Evolutionary conservation across 176 grass and related monocot species (phyloP), one percentile per base, ranked within the genome.

Genomic region (Melocanna baccifera): DNA sequence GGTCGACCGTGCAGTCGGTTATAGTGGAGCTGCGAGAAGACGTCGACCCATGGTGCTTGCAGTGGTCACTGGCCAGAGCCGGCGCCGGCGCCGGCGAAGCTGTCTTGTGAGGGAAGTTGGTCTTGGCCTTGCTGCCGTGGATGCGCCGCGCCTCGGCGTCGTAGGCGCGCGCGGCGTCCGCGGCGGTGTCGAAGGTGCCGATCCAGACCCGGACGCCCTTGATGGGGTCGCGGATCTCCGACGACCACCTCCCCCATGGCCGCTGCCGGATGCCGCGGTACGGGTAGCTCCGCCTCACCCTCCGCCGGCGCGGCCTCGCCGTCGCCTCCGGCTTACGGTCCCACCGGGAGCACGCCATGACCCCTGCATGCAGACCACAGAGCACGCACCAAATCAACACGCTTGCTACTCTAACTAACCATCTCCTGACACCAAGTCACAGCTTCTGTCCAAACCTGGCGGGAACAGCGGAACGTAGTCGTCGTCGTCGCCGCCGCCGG

Each of bases 131-230:
- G 25, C 2, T 0, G 11, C 82, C 71, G 14, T 84, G 71, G 61
- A 84, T 84, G 46, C 79, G 79, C n/a, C 50, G 15, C 16, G 79
- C 79, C 79, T 57, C 92, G 55, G 83, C 66, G 86, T 94, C 94
- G 94, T 97, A 97, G 43, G 94, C 94, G 29, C 83, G 86, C 0
- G 94, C 94, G 0, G 94, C 92, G 0, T 88, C 90, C 86, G 94
- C 92, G 1, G 90, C 86, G 53, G 68, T 91, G 64, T 90, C 88
- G 82, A 97, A 97, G 42, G 94, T 97, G 46, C 94, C 94, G 4
- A 94, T 88, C 94, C 94, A 97, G 0, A 94, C 90, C 39, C 95
- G 92, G 62, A 41, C 46, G 47, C 82, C 82, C 34, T 30, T 55
- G 0, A 40, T 19, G 6, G 82, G 47, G 62, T 84, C 82, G 23